These are phyloP conservation scores for Fusarium foetens DNA, from an alignment of 2,329 filamentous ascomycete species.

Conservation along the genomic window DNA sequence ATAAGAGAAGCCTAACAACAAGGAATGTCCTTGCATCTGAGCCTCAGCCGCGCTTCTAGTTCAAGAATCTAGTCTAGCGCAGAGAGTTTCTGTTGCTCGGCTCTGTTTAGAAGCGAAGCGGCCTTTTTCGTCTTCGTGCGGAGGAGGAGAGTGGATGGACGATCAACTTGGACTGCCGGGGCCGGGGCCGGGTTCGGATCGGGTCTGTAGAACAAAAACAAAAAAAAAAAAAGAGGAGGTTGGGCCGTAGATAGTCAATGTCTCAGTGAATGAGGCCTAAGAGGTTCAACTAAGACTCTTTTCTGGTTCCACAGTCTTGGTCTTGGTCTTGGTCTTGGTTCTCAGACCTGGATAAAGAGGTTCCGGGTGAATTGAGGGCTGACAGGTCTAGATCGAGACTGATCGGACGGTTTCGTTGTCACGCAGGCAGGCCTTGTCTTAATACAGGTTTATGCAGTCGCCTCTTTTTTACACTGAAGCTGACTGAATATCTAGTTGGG, in stretches of 20 bases:
- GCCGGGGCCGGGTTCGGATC: slow-evolving; percentile 42
- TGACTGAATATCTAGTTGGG: slow-evolving; percentile 6
- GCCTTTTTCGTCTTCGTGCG: slow-evolving; percentile 25
- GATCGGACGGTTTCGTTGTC: not conserved
- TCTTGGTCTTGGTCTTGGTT: not conserved
- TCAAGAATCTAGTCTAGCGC: slow-evolving; percentile 19
- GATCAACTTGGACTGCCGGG: slow-evolving; percentile 28
- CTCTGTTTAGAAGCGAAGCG: slow-evolving; percentile 11
- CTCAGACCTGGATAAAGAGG: not conserved
- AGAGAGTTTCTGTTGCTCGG: not conserved
- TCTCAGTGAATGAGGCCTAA: slow-evolving; percentile 25
- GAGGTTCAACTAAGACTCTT: slow-evolving; percentile 8
- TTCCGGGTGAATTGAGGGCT: not conserved
- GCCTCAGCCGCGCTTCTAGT: slow-evolving; percentile 28
- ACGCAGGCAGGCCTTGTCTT: not conserved
- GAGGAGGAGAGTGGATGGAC: slow-evolving; percentile 23
- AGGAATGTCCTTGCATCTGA: slow-evolving; percentile 36
- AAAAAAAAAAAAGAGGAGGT: slow-evolving; percentile 30
- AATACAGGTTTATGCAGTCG: slow-evolving; percentile 7
- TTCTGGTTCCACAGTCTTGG: not conserved
- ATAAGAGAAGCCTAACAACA: slow-evolving; percentile 16
- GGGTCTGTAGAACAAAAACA: slow-evolving; percentile 24
- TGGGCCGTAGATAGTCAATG: slow-evolving; percentile 26
- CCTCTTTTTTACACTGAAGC: slow-evolving; percentile 6
- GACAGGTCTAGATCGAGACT: not conserved